Conservation (phyloP, 768 basidiomycete genomes). For the Tremella mesenterica region DNA sequence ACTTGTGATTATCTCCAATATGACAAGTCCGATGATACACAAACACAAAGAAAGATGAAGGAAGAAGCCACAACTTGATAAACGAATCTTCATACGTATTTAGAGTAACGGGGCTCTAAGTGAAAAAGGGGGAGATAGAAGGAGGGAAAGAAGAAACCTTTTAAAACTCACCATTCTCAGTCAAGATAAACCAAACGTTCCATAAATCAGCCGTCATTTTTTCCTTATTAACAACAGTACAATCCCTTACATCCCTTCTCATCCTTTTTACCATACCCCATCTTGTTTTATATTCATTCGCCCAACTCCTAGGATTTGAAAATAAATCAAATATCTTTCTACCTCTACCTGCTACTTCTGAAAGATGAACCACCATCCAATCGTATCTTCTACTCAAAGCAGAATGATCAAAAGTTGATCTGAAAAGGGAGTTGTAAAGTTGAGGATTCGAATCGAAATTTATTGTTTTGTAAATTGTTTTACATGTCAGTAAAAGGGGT, state of each 20-base stretch:
- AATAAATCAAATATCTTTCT: slow-evolving; percentile 27
- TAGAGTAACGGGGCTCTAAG: no score
- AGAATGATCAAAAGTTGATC: slow-evolving; percentile 33
- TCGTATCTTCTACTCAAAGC: slow-evolving; percentile 34
- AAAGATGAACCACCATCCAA: slow-evolving; percentile 20
- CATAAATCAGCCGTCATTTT: slow-evolving; percentile 29
- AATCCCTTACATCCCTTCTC: no score
- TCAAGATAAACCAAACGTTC: slow-evolving; percentile 41
- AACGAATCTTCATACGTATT: no score
- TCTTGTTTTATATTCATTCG: slow-evolving; percentile 35
- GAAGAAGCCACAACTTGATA: no score
- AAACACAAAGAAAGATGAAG: no score
- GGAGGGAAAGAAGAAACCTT: no score
- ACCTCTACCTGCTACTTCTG: slow-evolving; percentile 6
- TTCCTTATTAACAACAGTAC: slow-evolving; percentile 8
- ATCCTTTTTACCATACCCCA: slow-evolving; percentile 26
- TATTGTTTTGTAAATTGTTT: slow-evolving; percentile 19
- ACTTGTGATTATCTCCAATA: no score
- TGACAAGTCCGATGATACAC: no score
- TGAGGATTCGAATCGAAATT: slow-evolving; percentile 31
- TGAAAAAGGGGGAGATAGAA: no score
- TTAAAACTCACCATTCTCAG: slow-evolving; percentile 43
- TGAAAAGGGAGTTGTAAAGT: slow-evolving; percentile 35
- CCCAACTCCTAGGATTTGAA: slow-evolving; percentile 28
- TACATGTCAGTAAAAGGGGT: slow-evolving; percentile 23